A percentile compares a stretch with the other conserved stretches of the same genome.
Evolutionary conservation across 768 basidiomycete genomes (phyloP).

Genomic region (Tephrocybe sp.): DNA sequence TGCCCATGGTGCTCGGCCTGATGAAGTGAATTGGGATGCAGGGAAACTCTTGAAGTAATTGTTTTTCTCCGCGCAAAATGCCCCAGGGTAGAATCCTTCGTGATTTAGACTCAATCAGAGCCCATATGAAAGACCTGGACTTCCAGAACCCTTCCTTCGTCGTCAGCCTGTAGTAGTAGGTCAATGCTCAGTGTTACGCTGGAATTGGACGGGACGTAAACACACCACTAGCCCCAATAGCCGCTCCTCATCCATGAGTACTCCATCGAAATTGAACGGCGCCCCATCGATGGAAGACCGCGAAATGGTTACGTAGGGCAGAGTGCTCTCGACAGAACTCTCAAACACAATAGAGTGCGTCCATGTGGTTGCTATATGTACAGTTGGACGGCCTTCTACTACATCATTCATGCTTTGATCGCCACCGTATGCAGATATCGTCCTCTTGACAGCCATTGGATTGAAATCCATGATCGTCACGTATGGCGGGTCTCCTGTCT

Average conservation of each 20-base stretch:
- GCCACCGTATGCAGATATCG: background rate
- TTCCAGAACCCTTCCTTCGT: conserved; percentile 3
- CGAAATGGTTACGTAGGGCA: conserved; percentile 28
- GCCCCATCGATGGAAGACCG: background rate
- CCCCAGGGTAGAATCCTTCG: too few species aligned
- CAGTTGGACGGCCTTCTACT: background rate
- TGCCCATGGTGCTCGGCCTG: background rate
- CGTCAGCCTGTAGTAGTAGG: conserved; percentile 7
- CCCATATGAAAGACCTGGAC: conserved; percentile 13
- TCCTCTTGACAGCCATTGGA: background rate
- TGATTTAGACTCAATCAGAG: background rate
- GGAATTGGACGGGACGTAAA: too few species aligned
- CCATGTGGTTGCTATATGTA: background rate
- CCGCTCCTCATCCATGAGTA: conserved; percentile 43
- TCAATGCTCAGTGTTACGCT: background rate
- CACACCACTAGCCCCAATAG: conserved; percentile 35
- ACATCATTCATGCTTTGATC: background rate
- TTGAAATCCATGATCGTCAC: conserved; percentile 9
- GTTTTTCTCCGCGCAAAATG: too few species aligned
- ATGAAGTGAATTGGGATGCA: too few species aligned
- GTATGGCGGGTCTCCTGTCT: background rate
- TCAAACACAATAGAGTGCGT: conserved; percentile 21
- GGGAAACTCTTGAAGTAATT: too few species aligned
- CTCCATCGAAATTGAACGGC: conserved; percentile 25
- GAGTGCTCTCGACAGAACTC: conserved; percentile 21